Conservation (phyloP, 495 filamentous ascomycete species). For the Talaromyces proteolyticus region DNA sequence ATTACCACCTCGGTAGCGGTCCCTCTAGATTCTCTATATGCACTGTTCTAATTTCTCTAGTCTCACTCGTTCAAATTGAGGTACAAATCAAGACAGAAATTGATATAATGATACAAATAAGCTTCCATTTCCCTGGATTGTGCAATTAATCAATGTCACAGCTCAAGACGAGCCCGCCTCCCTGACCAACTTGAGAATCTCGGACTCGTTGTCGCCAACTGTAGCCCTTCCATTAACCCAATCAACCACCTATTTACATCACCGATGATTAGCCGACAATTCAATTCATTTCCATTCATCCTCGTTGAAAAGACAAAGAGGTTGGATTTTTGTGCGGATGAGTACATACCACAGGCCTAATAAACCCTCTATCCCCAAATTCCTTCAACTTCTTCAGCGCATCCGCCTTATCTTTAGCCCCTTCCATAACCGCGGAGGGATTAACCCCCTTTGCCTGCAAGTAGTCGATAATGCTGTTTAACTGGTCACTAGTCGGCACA, state of each 20-base stretch:
- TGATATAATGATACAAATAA: background rate
- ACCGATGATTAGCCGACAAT: conserved; percentile 7
- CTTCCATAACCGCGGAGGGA: conserved; percentile 53
- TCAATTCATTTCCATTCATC: too few relatives aligned
- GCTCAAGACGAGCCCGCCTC: conserved; percentile 25
- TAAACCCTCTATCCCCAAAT: conserved; percentile 49
- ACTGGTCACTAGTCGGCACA: conserved; percentile 75
- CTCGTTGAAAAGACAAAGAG: too few relatives aligned
- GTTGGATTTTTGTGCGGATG: too few relatives aligned
- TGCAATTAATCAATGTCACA: too few relatives aligned
- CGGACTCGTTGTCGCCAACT: conserved; percentile 70
- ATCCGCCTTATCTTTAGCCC: conserved; percentile 64
- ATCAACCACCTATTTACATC: conserved; percentile 63
- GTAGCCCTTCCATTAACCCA: conserved; percentile 87
- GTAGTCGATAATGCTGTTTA: conserved; percentile 84
- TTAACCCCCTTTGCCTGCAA: conserved; percentile 48
- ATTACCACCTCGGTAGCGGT: too few relatives aligned
- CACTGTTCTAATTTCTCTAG: too few relatives aligned
- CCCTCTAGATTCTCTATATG: too few relatives aligned
- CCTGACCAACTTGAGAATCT: conserved; percentile 74
- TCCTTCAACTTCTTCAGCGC: conserved; percentile 68
- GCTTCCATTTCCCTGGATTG: too few relatives aligned
- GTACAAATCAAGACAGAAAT: too few relatives aligned
- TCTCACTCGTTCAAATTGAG: too few relatives aligned
- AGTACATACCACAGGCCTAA: conserved; percentile 62